Evolutionary conservation across 805 yeast genomes (phyloP).

Genomic region (Metschnikowia baotianmanensis): DNA sequence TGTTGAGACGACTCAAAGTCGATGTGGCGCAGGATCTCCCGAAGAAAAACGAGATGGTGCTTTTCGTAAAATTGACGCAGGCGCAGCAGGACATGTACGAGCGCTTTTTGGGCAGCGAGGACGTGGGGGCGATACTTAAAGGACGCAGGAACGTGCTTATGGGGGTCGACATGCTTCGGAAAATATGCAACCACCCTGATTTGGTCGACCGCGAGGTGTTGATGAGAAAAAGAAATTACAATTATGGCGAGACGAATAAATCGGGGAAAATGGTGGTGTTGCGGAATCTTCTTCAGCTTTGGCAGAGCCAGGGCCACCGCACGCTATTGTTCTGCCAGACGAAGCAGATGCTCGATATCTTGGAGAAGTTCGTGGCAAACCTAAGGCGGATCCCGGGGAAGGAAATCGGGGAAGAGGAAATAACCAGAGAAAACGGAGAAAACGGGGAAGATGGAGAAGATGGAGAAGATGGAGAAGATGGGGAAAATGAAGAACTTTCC

Average conservation of each 20-base stretch:
- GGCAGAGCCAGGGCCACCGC: constrained; percentile 77
- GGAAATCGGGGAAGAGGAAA: background rate
- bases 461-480: no score
- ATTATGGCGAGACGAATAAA: constrained; percentile 55
- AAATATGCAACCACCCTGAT: constrained; percentile 97
- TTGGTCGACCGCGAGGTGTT: constrained; percentile 50
- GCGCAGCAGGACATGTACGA: constrained; percentile 73
- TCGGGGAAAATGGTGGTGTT: constrained; percentile 94
- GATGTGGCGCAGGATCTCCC: constrained; percentile 97
- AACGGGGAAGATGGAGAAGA: background rate
- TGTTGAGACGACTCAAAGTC: constrained; percentile 79
- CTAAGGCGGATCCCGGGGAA: constrained; percentile 17
- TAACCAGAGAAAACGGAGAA: background rate
- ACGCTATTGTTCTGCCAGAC: constrained; percentile 90
- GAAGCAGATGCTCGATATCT: constrained; percentile 86
- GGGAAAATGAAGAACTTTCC: background rate
- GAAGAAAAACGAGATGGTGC: constrained; percentile 87
- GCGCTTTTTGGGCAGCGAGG: constrained; percentile 73
- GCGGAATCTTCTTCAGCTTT: constrained; percentile 64
- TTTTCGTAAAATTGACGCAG: constrained; percentile 83
- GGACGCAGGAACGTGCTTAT: constrained; percentile 80
- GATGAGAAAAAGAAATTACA: constrained; percentile 29
- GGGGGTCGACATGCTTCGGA: constrained; percentile 88
- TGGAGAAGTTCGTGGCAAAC: constrained; percentile 61
- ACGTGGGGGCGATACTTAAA: constrained; percentile 62